These are phyloP conservation scores for Ophiosphaerella herpotricha DNA, from an alignment of 2,329 filamentous ascomycete genomes.

Conservation along the genomic window DNA sequence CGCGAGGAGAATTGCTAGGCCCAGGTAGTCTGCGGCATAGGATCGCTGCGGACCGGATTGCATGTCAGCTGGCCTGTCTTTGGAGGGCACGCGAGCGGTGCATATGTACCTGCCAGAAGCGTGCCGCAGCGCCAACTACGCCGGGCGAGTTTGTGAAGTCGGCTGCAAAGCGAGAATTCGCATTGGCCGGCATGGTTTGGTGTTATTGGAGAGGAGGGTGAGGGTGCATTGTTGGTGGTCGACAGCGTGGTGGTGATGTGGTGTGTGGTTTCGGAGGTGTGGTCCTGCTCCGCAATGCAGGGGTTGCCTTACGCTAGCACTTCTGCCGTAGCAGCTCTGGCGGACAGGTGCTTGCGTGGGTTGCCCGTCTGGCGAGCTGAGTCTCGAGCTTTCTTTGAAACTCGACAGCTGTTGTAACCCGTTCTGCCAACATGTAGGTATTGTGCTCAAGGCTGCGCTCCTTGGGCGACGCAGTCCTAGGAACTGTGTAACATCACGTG, in stretches of 20 bases:
- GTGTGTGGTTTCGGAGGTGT: constrained; percentile 21
- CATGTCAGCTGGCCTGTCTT: not conserved
- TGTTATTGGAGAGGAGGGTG: constrained; percentile 20
- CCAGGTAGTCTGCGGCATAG: constrained; percentile 87
- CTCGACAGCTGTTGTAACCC: no score
- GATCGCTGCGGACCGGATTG: constrained; percentile 62
- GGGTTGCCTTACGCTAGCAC: constrained; percentile 1
- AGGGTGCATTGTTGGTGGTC: constrained; percentile 21
- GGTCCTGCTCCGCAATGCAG: constrained; percentile 24
- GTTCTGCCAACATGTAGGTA: no score
- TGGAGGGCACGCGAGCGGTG: not conserved
- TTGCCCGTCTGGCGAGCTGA: no score
- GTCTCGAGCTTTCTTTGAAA: no score
- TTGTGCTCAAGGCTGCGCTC: no score
- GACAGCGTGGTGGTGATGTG: constrained; percentile 2
- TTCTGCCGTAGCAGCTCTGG: no score
- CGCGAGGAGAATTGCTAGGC: constrained; percentile 70
- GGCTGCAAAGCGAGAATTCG: constrained; percentile 21
- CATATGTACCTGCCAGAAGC: constrained; percentile 54
- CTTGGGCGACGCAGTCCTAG: no score
- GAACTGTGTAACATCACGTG: no score
- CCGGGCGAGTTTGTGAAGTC: constrained; percentile 42
- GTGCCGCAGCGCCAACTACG: constrained; percentile 53
- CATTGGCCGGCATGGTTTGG: constrained; percentile 36
- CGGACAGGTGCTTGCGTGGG: no score